Conservation (phyloP, 441 rosid species). For the Erodium chrysanthum region DNA sequence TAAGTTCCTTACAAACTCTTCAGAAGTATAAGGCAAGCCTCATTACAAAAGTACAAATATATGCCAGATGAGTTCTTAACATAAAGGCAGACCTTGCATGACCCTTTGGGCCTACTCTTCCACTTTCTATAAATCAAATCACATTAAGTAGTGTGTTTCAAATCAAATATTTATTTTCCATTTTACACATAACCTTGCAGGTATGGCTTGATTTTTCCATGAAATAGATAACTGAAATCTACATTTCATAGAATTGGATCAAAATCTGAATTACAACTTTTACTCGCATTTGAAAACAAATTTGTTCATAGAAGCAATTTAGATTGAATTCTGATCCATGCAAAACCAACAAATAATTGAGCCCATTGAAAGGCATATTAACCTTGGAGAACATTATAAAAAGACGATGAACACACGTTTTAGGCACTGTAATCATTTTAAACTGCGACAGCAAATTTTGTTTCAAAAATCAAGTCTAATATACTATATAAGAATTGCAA, state of each 20-base stretch:
- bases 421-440: not conserved
- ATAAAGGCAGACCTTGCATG: not conserved
- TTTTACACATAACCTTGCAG: not conserved
- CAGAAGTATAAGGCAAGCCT: not conserved
- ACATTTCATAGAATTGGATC: not conserved
- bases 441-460: not conserved
- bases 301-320: not conserved
- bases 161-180: not conserved
- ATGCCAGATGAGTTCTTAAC: not conserved
- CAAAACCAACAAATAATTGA: not conserved
- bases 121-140: not conserved
- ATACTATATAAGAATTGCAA: not conserved
- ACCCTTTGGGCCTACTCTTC: not conserved
- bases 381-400: not conserved
- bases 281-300: not conserved
- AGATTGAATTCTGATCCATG: not conserved
- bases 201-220: not conserved
- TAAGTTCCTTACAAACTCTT: not conserved
- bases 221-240: not conserved
- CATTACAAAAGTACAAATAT: not conserved
- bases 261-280: not conserved
- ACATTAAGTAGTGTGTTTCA: not conserved
- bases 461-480: not conserved
- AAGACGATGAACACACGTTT: not conserved
- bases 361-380: not conserved